Evolutionary conservation across 345 rosid genomes (phyloP), one percentile per base, ranked within the genome.

Genomic region (Moricandia arvensis): DNA sequence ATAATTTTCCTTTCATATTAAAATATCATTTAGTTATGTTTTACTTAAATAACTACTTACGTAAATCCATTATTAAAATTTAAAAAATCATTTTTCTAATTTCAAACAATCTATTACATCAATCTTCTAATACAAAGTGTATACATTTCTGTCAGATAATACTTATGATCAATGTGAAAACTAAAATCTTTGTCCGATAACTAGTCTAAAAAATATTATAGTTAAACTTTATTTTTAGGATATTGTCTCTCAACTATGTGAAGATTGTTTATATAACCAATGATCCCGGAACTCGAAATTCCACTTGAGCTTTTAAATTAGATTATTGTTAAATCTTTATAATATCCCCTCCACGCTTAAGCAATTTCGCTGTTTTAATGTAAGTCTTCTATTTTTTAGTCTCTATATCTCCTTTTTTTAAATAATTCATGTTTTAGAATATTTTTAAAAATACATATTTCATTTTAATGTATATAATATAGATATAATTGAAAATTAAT

Each of bases 191-290:
- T 75, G 63, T 75, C 77, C 55, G 70, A 64, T 43, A 13, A 35
- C 26, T 29, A 34, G 64, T 34, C 16, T 13, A 51, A 24, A 0
- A 41, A 38, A 7, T 5, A 18, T 1, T 10, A 0, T 70, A 7
- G 29, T 10, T 9, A 51, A 57, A 60, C 11, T 58, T 43, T 49
- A 49, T 67, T 38, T 38, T 41, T 41, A 38, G 45, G 45, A 38
- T 38, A 38, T 11, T 13, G 16, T 12, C 49, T 43, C 15, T 41
- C 53, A 45, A 47, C 16, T 13, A 24, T n/a, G n/a, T 3, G 13
- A 77, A n/a, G 38, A 47, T 71, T 71, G 68, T 71, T 71, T 77
- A 64, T 6, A 59, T 58, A 65, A 64, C 72, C 76, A 71, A 65
- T 58, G 59, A 71, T 71, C 34, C 38, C 67, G 71, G 33, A 64